Conservation (phyloP, 495 filamentous ascomycete species). For the Parachaetomium inaequale region DNA sequence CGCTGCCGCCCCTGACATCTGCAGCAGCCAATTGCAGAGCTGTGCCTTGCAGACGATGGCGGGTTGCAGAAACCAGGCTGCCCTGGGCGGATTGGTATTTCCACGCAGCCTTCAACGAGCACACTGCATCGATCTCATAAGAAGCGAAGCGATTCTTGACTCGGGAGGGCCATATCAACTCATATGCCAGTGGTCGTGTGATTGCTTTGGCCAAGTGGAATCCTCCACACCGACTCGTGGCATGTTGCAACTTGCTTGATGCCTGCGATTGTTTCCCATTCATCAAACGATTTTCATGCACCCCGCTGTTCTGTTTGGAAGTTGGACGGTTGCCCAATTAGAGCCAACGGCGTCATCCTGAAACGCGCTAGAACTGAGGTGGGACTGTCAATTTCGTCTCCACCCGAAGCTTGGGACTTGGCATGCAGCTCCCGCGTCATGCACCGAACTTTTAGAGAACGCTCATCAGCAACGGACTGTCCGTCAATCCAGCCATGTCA, state of each 20-base stretch:
- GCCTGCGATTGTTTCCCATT: neutral
- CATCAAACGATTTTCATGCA: neutral
- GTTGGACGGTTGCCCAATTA: constrained; percentile 2
- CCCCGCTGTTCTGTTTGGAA: neutral
- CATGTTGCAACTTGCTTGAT: too few relatives aligned
- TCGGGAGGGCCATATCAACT: too few relatives aligned
- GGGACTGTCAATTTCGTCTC: constrained; percentile 3
- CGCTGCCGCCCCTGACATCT: constrained; percentile 10
- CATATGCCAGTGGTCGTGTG: too few relatives aligned
- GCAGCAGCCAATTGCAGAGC: constrained; percentile 10
- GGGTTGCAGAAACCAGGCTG: neutral
- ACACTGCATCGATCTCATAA: too few relatives aligned
- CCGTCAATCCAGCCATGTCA: neutral
- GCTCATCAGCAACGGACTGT: neutral
- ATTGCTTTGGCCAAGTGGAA: neutral
- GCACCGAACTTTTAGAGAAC: neutral
- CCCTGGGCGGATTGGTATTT: neutral
- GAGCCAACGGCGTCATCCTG: constrained; percentile 6
- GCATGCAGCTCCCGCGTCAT: neutral
- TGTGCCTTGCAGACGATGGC: constrained; percentile 17
- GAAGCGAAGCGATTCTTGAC: too few relatives aligned
- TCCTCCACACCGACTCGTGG: too few relatives aligned
- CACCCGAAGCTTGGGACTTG: neutral
- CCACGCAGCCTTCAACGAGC: too few relatives aligned
- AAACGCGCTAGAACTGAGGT: constrained; percentile 12